A percentile compares a stretch with the other conserved stretches of the same genome.
These are phyloP conservation scores for Lentinula edodes DNA, from an alignment of 768 basidiomycete species.

Conservation along the genomic window DNA sequence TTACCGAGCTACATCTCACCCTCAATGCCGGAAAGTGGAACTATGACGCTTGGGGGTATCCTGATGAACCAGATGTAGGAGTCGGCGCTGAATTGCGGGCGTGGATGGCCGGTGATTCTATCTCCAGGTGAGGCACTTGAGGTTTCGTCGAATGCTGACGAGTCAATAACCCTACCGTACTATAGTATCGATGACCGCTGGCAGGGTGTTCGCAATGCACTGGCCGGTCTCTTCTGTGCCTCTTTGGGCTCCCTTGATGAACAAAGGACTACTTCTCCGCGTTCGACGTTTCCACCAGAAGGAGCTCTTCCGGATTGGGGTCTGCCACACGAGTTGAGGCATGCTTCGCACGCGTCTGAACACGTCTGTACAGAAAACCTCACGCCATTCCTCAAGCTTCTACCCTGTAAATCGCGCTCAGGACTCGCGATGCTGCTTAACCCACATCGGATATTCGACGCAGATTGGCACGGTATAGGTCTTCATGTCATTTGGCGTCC, in stretches of 20 bases:
- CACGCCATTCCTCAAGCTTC: constrained; percentile 90
- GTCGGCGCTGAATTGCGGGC: constrained; percentile 89
- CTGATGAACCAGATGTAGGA: constrained; percentile 68
- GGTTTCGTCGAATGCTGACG: neutral
- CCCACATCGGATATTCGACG: constrained; percentile 81
- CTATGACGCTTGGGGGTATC: constrained; percentile 79
- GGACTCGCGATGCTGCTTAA: constrained; percentile 82
- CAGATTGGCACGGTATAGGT: constrained; percentile 87
- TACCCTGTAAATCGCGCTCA: constrained; percentile 87
- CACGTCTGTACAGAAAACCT: constrained; percentile 97
- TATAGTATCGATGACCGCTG: constrained; percentile 71
- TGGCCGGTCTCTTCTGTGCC: constrained; percentile 93
- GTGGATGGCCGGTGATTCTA: constrained; percentile 74
- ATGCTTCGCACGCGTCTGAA: constrained; percentile 77
- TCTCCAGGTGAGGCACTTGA: constrained; percentile 36
- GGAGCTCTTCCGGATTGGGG: constrained; percentile 48
- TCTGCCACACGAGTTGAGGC: constrained; percentile 52
- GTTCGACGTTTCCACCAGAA: constrained; percentile 53
- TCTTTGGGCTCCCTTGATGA: constrained; percentile 77
- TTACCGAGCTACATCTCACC: constrained; percentile 84
- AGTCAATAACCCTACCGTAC: constrained; percentile 3
- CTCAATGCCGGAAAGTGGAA: constrained; percentile 93
- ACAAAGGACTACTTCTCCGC: constrained; percentile 67
- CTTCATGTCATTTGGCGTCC: constrained; percentile 67
- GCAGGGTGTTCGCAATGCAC: constrained; percentile 80